Conservation (phyloP, 2,329 filamentous ascomycete species). For the Huntiella decipiens region DNA sequence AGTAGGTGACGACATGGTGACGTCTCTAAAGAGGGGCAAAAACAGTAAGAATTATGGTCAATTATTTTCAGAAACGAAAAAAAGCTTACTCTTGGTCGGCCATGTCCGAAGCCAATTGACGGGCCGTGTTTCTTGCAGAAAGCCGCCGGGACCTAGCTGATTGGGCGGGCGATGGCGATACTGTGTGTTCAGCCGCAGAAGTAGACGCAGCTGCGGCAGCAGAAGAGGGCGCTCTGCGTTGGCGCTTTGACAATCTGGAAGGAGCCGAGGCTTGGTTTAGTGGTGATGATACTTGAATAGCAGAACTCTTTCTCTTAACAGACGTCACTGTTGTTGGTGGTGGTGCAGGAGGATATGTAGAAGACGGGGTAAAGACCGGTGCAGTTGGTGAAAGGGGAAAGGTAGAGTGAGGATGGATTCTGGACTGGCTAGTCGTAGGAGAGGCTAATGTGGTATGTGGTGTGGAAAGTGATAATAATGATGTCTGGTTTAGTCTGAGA, state of each 20-base stretch:
- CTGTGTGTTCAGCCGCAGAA: too few species aligned
- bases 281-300: slow-evolving; percentile 14
- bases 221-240: background rate
- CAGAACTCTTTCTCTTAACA: slow-evolving; percentile 55
- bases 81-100: slow-evolving; percentile 48
- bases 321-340: slow-evolving; percentile 15
- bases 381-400: background rate
- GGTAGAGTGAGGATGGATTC: background rate
- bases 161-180: too few species aligned
- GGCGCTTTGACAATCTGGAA: background rate
- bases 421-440: background rate
- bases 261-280: background rate
- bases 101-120: slow-evolving; percentile 36
- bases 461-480: slow-evolving; percentile 19
- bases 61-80: slow-evolving; percentile 1
- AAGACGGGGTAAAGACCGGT: background rate
- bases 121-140: too few species aligned
- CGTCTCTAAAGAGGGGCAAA: slow-evolving; percentile 6
- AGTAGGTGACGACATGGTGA: slow-evolving; percentile 17
- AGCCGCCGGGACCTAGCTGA: too few species aligned
- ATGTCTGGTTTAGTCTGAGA: slow-evolving; percentile 14
- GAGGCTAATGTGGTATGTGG: slow-evolving; percentile 9
- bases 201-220: background rate
- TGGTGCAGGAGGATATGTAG: background rate
- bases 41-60: slow-evolving; percentile 12